Evolutionary conservation across 768 basidiomycete genomes (phyloP), one percentile per base, ranked within the genome.

Genomic region (Trametes maxima): DNA sequence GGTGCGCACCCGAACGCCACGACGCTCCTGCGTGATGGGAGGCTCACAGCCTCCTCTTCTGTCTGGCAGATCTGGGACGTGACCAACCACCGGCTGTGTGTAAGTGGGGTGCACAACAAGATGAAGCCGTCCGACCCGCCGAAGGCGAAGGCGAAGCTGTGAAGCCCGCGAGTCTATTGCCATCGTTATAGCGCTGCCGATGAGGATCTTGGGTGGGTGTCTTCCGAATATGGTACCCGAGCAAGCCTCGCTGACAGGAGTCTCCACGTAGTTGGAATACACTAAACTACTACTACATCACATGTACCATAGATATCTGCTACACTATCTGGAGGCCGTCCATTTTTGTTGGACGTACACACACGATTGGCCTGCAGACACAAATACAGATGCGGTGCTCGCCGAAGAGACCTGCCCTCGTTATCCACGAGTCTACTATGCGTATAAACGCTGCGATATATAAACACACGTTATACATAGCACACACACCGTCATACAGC

Each of bases 21-120:
- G 6, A 5, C 16, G 19, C 36, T 11, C 12, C 24, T 3, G 17
- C 35, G 5, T 16, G 24, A 24, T 36, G 25, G 17, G 48, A n/a
- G 5, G 1, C 42, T 50, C 39, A 42, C 21, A 36, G 12, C 13
- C 10, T 8, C 7, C 39, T 12, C 25, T 33, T 21, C 3, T 40
- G 13, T 21, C 24, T 33, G 35, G 22, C 50, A 67, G 66, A 64
- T 67, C 1, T 67, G 66, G 66, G 66, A 67, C 25, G 43, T 57
- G 13, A 67, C 66, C 7, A 59, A 64, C 44, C 45, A 49, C 28
- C 57, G 66, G 5, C 49, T 67, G 14, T 64, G 58, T 42, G 60
- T 61, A 11, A 51, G 63, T 2, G 66, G 63, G 14, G 51, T 52
- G 14, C 66, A 67, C 44, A 59, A 65, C 46, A 67, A 67, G 61